Conservation (phyloP, 2,329 filamentous ascomycete species). For the Fusarium sp. region DNA sequence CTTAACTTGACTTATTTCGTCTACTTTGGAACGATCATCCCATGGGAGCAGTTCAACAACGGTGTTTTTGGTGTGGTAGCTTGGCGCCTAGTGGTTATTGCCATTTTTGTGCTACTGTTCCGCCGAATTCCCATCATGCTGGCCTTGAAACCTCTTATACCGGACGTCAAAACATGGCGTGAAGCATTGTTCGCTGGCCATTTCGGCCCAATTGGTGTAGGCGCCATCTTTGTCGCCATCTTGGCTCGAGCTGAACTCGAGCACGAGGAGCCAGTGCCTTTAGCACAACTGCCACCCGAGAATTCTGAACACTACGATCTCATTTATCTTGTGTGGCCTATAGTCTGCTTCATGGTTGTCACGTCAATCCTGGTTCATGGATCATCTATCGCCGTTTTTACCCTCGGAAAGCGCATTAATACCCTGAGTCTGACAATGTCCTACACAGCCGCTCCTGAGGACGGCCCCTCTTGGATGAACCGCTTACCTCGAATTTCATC, state of each 20-base stretch:
- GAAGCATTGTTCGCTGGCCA: conserved; percentile 97
- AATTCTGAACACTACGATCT: conserved; percentile 72
- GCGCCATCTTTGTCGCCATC: conserved; percentile 95
- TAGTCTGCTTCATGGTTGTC: conserved; percentile 93
- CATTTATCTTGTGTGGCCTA: conserved; percentile 92
- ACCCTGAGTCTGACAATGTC: conserved; percentile 95
- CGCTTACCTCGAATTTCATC: conserved; percentile 79
- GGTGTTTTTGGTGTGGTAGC: conserved; percentile 78
- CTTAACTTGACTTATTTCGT: conserved; percentile 99
- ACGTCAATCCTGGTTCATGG: conserved; percentile 95
- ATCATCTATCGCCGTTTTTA: conserved; percentile 98
- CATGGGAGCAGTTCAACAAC: conserved; percentile 91
- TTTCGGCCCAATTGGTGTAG: conserved; percentile 97
- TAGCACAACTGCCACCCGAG: conserved; percentile 69
- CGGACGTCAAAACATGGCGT: conserved; percentile 97
- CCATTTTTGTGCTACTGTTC: conserved; percentile 94
- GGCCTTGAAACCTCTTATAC: conserved; percentile 88
- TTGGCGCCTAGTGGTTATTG: conserved; percentile 93
- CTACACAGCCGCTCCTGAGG: conserved; percentile 90
- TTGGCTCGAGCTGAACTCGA: conserved; percentile 93
- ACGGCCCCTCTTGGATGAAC: conserved; percentile 95
- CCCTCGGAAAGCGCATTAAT: conserved; percentile 97
- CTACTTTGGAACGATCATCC: conserved; percentile 96
- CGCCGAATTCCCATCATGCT: conserved; percentile 96
- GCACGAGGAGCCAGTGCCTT: conserved; percentile 78